These are phyloP conservation scores for Phaeosphaeria sp. DNA, from an alignment of 2,329 filamentous ascomycete species.

Conservation along the genomic window DNA sequence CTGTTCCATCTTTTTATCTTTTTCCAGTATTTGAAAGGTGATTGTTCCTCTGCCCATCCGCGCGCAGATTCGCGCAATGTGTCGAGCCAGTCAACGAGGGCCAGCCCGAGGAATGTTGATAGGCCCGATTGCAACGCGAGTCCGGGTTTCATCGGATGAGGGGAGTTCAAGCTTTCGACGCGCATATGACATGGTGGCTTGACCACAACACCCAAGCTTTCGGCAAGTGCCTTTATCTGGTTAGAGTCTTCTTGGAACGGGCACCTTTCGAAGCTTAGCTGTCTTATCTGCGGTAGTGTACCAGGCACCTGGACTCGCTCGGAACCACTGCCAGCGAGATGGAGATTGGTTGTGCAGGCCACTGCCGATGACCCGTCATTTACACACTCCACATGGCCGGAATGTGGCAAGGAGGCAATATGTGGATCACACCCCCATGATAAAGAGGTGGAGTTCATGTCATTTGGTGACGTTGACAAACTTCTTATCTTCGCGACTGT, in stretches of 20 bases:
- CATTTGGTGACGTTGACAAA: too few species aligned
- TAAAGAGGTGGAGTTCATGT: too few species aligned
- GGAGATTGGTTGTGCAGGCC: not conserved
- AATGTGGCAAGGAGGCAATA: not conserved
- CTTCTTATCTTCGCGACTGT: too few species aligned
- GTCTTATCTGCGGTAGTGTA: not conserved
- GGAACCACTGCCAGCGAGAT: not conserved
- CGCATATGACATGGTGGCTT: not conserved
- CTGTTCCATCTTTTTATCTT: too few species aligned
- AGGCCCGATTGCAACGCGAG: too few species aligned
- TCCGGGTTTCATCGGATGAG: not conserved
- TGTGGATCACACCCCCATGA: not conserved
- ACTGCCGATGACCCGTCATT: not conserved
- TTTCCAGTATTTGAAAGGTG: too few species aligned
- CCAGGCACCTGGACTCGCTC: not conserved
- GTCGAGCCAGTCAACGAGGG: not conserved
- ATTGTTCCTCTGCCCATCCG: too few species aligned
- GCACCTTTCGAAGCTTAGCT: not conserved
- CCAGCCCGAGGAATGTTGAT: too few species aligned
- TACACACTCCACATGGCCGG: not conserved
- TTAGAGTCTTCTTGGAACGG: not conserved
- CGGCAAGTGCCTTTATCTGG: not conserved
- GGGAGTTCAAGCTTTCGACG: not conserved
- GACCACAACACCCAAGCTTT: not conserved
- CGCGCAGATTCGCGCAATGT: not conserved